Evolutionary conservation across 148 eudicot genomes (phyloP).

Genomic region (Persicaria maculosa): DNA sequence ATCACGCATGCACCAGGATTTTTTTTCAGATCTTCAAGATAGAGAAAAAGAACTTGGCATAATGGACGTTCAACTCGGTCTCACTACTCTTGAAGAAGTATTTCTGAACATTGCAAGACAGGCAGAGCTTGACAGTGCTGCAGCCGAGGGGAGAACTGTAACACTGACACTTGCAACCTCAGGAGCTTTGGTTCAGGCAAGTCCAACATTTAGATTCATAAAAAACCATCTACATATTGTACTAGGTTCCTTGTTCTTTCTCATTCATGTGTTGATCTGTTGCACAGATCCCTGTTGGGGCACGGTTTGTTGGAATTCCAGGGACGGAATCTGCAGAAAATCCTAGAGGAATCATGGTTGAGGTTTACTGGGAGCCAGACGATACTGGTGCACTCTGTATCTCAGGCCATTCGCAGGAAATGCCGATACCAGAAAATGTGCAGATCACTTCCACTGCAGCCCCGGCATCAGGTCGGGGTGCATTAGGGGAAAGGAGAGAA

Average conservation of each 20-base stretch:
- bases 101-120: slow-evolving; percentile 73
- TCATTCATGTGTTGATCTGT: neutral
- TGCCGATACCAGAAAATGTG: slow-evolving; percentile 53
- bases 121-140: slow-evolving; percentile 80
- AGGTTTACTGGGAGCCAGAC: slow-evolving; percentile 86
- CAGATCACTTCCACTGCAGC: slow-evolving; percentile 18
- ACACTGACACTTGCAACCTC: slow-evolving; percentile 54
- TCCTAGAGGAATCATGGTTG: slow-evolving; percentile 73
- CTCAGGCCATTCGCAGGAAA: slow-evolving; percentile 61
- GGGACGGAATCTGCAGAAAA: slow-evolving; percentile 66
- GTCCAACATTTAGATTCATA: slow-evolving; percentile 4
- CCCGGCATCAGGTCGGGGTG: slow-evolving; percentile 13
- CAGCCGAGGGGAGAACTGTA: slow-evolving; percentile 55
- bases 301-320: slow-evolving; percentile 69
- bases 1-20: slow-evolving; percentile 26
- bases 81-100: slow-evolving; percentile 89
- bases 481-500: slow-evolving; percentile 25
- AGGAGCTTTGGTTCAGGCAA: slow-evolving; percentile 49
- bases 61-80: slow-evolving; percentile 75
- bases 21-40: slow-evolving; percentile 68
- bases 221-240: neutral
- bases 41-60: slow-evolving; percentile 66
- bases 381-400: slow-evolving; percentile 80
- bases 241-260: neutral
- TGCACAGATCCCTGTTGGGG: slow-evolving; percentile 77